Evolutionary conservation across 805 yeast genomes (phyloP).

Genomic region (Isabelozyma pseudorhagii): DNA sequence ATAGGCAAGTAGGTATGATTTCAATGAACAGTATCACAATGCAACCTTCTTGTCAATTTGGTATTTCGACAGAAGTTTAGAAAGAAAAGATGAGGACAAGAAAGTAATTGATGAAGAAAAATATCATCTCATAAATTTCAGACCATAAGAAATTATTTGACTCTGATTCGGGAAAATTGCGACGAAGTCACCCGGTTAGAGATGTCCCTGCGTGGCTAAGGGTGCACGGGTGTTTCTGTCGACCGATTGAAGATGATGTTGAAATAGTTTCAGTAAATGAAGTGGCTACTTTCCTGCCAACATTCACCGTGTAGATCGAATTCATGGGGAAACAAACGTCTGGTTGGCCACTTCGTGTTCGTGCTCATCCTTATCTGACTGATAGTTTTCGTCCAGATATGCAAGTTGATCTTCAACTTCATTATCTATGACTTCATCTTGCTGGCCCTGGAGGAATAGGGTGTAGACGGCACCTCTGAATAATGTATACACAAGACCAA

Average conservation of each 20-base stretch:
- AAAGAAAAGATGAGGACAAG: not conserved
- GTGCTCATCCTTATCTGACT: conserved; percentile 1
- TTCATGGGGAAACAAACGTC: not conserved
- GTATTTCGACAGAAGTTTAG: not conserved
- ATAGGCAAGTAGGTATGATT: not conserved
- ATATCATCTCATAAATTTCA: not conserved
- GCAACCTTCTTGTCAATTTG: not conserved
- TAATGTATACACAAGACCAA: conserved; percentile 61
- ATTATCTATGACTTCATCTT: conserved; percentile 2
- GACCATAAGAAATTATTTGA: not conserved
- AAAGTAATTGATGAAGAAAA: not conserved
- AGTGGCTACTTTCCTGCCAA: too few species aligned
- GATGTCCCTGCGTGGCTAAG: too few species aligned
- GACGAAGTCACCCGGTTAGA: not conserved
- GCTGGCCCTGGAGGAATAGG: conserved; percentile 42
- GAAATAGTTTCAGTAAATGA: too few species aligned
- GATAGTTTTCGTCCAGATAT: conserved; percentile 1
- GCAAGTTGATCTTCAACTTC: conserved; percentile 3
- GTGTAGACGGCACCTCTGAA: conserved; percentile 72
- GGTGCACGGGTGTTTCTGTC: not conserved
- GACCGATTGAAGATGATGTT: too few species aligned
- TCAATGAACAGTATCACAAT: not conserved
- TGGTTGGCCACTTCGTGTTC: not conserved
- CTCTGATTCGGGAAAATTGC: not conserved
- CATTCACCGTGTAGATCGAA: too few species aligned